Conservation (phyloP, 805 yeast species). For the Kazachstania psychrophila region DNA sequence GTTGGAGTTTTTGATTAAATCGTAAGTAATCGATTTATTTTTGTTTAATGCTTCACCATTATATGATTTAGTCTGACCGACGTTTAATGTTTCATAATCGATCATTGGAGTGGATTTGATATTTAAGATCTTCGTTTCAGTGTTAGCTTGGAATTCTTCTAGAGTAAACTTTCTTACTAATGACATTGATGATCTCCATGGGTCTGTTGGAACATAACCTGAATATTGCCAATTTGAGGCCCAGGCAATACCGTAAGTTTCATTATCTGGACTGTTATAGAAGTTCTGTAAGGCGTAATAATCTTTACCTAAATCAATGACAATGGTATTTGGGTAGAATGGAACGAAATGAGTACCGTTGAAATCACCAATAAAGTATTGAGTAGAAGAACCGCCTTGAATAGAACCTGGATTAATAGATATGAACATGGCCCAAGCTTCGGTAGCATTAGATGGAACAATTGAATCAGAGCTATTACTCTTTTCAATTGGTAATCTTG, state of each 20-base stretch:
- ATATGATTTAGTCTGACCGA: not conserved
- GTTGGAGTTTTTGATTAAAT: not conserved
- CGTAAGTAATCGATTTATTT: not conserved
- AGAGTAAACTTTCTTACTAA: constrained; percentile 1
- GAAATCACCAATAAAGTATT: constrained; percentile 2
- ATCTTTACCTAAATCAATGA: constrained; percentile 3
- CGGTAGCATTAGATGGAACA: not conserved
- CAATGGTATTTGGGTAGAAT: not conserved
- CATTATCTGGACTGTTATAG: constrained; percentile 1
- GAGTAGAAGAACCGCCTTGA: constrained; percentile 1
- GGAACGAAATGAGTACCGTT: constrained; percentile 1
- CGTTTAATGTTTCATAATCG: not conserved
- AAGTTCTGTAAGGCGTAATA: constrained; percentile 2
- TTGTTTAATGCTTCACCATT: not conserved
- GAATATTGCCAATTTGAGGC: constrained; percentile 2
- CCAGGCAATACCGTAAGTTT: constrained; percentile 1
- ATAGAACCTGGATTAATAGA: constrained; percentile 1
- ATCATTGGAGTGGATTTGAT: constrained; percentile 1
- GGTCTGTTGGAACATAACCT: constrained; percentile 1
- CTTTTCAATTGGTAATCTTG: not conserved
- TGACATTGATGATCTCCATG: constrained; percentile 3
- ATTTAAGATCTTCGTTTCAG: not conserved
- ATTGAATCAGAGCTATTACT: not conserved
- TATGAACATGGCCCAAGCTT: constrained; percentile 1
- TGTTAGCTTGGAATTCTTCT: constrained; percentile 1